Conservation (phyloP, 371 early-diverging fungal species). For the Apophysomyces variabilis region DNA sequence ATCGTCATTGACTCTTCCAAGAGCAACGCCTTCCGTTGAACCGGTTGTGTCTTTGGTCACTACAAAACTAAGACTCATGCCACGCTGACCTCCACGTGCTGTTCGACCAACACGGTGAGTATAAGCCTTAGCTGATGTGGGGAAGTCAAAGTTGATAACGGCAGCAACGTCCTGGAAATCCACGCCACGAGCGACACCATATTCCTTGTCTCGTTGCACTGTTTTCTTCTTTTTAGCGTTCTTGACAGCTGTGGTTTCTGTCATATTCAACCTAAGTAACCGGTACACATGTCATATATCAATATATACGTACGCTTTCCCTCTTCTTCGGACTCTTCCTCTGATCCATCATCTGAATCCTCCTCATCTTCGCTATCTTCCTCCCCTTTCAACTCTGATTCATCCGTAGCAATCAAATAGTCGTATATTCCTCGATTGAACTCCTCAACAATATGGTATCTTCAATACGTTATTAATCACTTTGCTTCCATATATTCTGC, state of each 20-base stretch:
- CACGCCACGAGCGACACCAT: constrained; percentile 96
- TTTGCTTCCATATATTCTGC: not conserved
- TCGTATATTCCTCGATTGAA: constrained; percentile 97
- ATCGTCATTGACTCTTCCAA: constrained; percentile 57
- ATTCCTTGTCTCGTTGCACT: constrained; percentile 75
- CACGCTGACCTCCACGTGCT: constrained; percentile 90
- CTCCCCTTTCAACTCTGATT: constrained; percentile 75
- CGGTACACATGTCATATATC: not conserved
- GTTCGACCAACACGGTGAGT: constrained; percentile 98
- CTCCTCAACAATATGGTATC: constrained; percentile 95
- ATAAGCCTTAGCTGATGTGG: constrained; percentile 87
- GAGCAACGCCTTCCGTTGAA: constrained; percentile 30
- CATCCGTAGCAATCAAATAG: constrained; percentile 95
- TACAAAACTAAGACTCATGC: constrained; percentile 90
- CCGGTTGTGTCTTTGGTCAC: constrained; percentile 53
- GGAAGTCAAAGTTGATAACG: constrained; percentile 99
- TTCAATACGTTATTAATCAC: constrained; percentile 15
- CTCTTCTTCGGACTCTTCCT: constrained; percentile 24
- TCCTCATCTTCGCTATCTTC: constrained; percentile 66
- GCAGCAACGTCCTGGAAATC: constrained; percentile 94
- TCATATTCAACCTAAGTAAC: too few relatives aligned
- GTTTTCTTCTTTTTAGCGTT: constrained; percentile 56
- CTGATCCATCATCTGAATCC: constrained; percentile 25
- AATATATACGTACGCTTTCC: constrained; percentile 20
- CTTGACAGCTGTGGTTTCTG: constrained; percentile 20